These are phyloP conservation scores for Aegilops speltoides DNA, from an alignment of 176 grass and related monocot species.

Conservation along the genomic window DNA sequence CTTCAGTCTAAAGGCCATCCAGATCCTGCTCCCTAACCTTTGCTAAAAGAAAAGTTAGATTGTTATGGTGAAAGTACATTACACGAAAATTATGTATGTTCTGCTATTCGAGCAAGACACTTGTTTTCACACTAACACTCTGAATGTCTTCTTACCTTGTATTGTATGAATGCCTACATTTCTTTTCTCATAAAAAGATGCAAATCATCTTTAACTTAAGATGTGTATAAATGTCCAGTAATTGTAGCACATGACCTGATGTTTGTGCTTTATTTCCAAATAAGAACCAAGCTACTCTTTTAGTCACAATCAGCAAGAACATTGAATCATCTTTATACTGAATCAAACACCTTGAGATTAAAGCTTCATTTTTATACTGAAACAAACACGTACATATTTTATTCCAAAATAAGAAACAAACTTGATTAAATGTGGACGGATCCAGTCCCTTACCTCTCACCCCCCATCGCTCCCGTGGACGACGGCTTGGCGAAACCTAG, in stretches of 20 bases:
- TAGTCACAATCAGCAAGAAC: no score
- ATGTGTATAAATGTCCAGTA: not conserved
- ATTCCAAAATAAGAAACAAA: no score
- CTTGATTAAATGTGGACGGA: no score
- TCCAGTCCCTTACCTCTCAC: no score
- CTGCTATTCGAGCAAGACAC: not conserved
- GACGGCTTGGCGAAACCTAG: no score
- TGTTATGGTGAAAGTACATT: not conserved
- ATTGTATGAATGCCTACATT: not conserved
- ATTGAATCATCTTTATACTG: no score
- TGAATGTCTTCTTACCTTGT: not conserved
- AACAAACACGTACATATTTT: no score
- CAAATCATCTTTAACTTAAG: slow-evolving; percentile 2
- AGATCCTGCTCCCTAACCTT: not conserved
- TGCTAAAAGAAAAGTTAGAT: not conserved
- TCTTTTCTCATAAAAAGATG: slow-evolving; percentile 1
- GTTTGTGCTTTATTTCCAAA: not conserved
- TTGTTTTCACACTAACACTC: not conserved
- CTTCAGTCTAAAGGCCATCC: no score
- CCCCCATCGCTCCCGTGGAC: no score
- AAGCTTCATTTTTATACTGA: no score
- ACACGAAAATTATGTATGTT: not conserved
- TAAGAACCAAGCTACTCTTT: not conserved
- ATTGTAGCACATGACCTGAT: not conserved
- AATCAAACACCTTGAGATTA: no score